These are phyloP conservation scores for Taiwanofungus camphoratus DNA, from an alignment of 1,284 basidiomycete genomes.

Conservation along the genomic window DNA sequence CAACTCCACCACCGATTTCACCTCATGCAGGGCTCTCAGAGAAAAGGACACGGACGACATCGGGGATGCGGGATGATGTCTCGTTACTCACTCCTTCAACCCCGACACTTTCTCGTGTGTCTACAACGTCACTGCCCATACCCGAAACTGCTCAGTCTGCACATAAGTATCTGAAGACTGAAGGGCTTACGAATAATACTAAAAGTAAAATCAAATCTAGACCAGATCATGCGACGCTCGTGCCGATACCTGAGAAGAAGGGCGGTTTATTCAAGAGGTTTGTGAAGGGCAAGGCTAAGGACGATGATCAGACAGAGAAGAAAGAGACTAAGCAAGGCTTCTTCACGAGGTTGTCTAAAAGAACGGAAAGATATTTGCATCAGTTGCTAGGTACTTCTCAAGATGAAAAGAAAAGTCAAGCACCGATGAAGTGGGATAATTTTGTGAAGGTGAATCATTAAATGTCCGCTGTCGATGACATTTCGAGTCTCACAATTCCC, in stretches of 20 bases:
- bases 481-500: neutral
- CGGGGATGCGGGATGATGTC: too few relatives aligned
- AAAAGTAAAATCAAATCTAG: slow-evolving; percentile 70
- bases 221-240: slow-evolving; percentile 46
- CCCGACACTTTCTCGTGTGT: slow-evolving; percentile 27
- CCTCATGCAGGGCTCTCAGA: too few relatives aligned
- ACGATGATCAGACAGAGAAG: slow-evolving; percentile 23
- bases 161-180: slow-evolving; percentile 58
- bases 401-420: slow-evolving; percentile 48
- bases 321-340: slow-evolving; percentile 39
- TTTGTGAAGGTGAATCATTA: slow-evolving; percentile 43
- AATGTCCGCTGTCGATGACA: neutral
- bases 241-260: slow-evolving; percentile 40
- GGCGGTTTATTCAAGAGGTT: slow-evolving; percentile 48
- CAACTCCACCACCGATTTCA: slow-evolving; percentile 11
- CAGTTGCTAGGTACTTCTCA: slow-evolving; percentile 55
- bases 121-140: slow-evolving; percentile 43
- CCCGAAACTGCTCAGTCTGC: slow-evolving; percentile 56
- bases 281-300: slow-evolving; percentile 29
- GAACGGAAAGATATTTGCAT: slow-evolving; percentile 52
- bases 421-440: slow-evolving; percentile 69
- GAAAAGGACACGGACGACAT: too few relatives aligned
- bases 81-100: slow-evolving; percentile 24
- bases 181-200: slow-evolving; percentile 34
- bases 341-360: slow-evolving; percentile 55